phyloP scores from a whole-genome alignment of 1,284 basidiomycete genomes.

The Stereum hirsutum region DNA sequence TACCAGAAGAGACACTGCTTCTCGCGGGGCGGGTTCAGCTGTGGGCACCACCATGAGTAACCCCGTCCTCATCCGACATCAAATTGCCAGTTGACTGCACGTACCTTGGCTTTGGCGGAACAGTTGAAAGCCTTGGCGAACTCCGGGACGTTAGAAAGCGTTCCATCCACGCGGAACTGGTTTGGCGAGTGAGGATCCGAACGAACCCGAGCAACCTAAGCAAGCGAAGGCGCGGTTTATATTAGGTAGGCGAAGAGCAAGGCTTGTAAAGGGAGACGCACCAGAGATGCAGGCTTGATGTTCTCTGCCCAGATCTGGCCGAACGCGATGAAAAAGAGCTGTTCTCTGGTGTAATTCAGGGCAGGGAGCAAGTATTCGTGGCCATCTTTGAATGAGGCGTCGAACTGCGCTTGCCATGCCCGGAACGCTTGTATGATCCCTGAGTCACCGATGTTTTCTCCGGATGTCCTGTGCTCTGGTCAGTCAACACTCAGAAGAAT shows the following conservation, averaged over 20 bases:
- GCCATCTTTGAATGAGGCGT: constrained; percentile 42
- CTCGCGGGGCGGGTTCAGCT: constrained; percentile 16
- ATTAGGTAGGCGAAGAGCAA: constrained; percentile 18
- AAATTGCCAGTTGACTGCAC: constrained; percentile 9
- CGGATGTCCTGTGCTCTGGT: constrained; percentile 51
- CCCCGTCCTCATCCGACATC: not conserved
- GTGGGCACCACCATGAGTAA: not conserved
- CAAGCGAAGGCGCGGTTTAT: no score
- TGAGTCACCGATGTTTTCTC: constrained; percentile 86
- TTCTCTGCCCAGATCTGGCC: constrained; percentile 70
- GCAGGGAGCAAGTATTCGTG: constrained; percentile 74
- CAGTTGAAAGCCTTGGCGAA: constrained; percentile 76
- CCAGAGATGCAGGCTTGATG: constrained; percentile 68
- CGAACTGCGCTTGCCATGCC: constrained; percentile 77
- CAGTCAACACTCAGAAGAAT: constrained; percentile 3
- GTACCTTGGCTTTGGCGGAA: constrained; percentile 57
- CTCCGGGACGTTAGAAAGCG: constrained; percentile 71
- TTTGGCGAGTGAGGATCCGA: constrained; percentile 86
- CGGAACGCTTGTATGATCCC: constrained; percentile 80
- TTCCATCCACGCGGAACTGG: constrained; percentile 75
- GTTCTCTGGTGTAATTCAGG: constrained; percentile 77
- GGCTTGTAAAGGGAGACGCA: constrained; percentile 22
- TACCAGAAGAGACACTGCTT: constrained; percentile 13
- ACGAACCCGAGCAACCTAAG: constrained; percentile 66
- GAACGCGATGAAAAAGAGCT: constrained; percentile 87